Evolutionary conservation across 1,284 basidiomycete genomes (phyloP).

Genomic region (Cyathus pygmaeus): DNA sequence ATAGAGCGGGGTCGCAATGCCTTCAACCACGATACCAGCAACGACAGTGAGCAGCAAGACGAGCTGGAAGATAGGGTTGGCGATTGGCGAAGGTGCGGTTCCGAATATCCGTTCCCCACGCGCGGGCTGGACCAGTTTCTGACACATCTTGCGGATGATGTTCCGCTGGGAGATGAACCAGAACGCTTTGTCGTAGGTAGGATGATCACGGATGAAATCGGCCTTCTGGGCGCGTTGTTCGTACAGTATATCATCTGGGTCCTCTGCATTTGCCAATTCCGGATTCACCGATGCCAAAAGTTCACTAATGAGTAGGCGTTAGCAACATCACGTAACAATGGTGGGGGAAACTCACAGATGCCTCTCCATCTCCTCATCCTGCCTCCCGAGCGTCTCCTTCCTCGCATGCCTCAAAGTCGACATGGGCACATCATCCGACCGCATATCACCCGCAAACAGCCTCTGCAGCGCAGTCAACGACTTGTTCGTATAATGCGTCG

Average conservation of each 20-base stretch:
- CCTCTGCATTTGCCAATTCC: slow-evolving; percentile 58
- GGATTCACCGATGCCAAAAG: slow-evolving; percentile 70
- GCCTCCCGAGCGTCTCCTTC: slow-evolving; percentile 55
- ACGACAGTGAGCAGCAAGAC: slow-evolving; percentile 83
- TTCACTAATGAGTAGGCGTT: slow-evolving; percentile 59
- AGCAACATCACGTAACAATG: slow-evolving; percentile 3
- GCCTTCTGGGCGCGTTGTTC: slow-evolving; percentile 86
- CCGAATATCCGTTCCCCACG: slow-evolving; percentile 90
- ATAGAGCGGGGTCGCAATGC: slow-evolving; percentile 88
- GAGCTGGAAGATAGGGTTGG: slow-evolving; percentile 81
- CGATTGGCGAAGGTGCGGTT: slow-evolving; percentile 69
- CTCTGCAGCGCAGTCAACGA: slow-evolving; percentile 70
- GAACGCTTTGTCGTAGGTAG: slow-evolving; percentile 91
- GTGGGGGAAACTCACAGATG: slow-evolving; percentile 67
- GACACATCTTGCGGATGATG: slow-evolving; percentile 80
- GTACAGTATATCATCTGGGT: slow-evolving; percentile 68
- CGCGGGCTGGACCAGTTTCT: slow-evolving; percentile 85
- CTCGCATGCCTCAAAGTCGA: slow-evolving; percentile 60
- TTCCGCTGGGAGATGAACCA: slow-evolving; percentile 92
- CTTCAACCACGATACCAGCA: slow-evolving; percentile 87
- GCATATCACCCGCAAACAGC: slow-evolving; percentile 72
- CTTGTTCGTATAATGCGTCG: slow-evolving; percentile 61
- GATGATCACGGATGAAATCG: slow-evolving; percentile 90
- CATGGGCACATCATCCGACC: slow-evolving; percentile 69
- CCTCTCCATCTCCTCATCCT: slow-evolving; percentile 74